These are phyloP conservation scores for Parascedosporium putredinis DNA, from an alignment of 2,329 filamentous ascomycete genomes.

Conservation along the genomic window DNA sequence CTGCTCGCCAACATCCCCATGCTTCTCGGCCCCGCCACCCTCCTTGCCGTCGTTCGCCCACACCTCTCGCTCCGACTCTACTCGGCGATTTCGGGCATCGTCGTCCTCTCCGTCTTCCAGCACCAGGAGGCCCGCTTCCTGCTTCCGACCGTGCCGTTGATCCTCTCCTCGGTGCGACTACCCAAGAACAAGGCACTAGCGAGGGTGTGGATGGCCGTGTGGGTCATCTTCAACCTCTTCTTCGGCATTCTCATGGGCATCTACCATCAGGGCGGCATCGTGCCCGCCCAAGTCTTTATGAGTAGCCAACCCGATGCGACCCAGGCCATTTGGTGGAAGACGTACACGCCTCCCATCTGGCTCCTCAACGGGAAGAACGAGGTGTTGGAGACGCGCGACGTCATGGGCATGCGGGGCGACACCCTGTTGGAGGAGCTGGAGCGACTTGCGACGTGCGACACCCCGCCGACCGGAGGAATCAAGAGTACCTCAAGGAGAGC, in stretches of 20 bases:
- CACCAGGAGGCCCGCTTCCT: conserved; percentile 76
- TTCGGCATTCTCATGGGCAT: conserved; percentile 67
- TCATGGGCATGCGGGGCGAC: conserved; percentile 61
- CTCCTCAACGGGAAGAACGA: conserved; percentile 67
- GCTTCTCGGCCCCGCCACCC: conserved; percentile 59
- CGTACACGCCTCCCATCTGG: conserved; percentile 74
- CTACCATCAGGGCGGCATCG: conserved; percentile 71
- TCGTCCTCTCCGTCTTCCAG: conserved; percentile 61
- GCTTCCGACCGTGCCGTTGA: conserved; percentile 63
- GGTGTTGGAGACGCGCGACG: conserved; percentile 57
- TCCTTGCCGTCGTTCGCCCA: conserved; percentile 48
- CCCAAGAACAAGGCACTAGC: conserved; percentile 42
- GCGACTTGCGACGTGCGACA: conserved; percentile 52
- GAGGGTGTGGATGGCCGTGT: conserved; percentile 47
- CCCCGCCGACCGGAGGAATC: conserved; percentile 41
- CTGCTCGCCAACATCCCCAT: conserved; percentile 60
- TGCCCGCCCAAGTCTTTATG: conserved; percentile 66
- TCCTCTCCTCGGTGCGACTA: conserved; percentile 61
- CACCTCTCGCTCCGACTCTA: conserved; percentile 52
- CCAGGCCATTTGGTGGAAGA: conserved; percentile 75
- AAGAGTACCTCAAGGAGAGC: conserved; percentile 48
- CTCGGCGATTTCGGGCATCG: conserved; percentile 63
- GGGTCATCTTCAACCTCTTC: conserved; percentile 59
- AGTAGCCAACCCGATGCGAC: conserved; percentile 59
- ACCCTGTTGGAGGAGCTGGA: conserved; percentile 48